Percentiles rank a stretch among this genome's conserved stretches.
phyloP scores from a whole-genome alignment of 345 rosid species.

The Corymbia maculata region DNA sequence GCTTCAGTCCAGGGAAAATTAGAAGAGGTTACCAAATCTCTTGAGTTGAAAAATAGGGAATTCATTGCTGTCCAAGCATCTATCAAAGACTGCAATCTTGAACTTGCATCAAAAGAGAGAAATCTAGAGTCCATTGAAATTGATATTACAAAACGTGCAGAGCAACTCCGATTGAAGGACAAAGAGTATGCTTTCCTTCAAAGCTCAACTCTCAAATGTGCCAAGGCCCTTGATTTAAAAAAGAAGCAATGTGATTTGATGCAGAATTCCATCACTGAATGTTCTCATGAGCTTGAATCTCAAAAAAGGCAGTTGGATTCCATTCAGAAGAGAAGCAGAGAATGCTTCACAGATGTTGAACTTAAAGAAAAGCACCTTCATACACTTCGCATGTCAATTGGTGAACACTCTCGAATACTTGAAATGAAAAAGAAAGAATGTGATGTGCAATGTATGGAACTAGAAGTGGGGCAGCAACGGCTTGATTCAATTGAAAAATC shows the following conservation, averaged over 20 bases:
- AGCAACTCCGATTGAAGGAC: not conserved
- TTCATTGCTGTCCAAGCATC: not conserved
- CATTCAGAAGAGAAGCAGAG: not conserved
- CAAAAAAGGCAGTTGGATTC: slow-evolving; percentile 6
- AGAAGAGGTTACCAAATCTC: not conserved
- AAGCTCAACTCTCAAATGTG: not conserved
- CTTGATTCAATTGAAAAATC: not conserved
- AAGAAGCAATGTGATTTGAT: slow-evolving; percentile 10
- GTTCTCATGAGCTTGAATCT: slow-evolving; percentile 3
- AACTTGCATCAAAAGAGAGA: not conserved
- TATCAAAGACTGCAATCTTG: not conserved
- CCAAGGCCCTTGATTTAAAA: not conserved
- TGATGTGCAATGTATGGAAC: not conserved
- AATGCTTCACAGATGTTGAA: not conserved
- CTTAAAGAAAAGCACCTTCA: slow-evolving; percentile 10
- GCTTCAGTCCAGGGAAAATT: not conserved
- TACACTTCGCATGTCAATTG: not conserved
- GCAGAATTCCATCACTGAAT: not conserved
- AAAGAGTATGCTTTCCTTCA: not conserved
- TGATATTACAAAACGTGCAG: not conserved
- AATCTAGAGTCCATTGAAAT: not conserved
- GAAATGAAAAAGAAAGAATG: slow-evolving; percentile 6
- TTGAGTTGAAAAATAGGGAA: not conserved
- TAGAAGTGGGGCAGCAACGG: not conserved
- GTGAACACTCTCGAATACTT: not conserved